phyloP scores from a whole-genome alignment of 176 grass and related monocot species.

The Eragrostis nindensis region DNA sequence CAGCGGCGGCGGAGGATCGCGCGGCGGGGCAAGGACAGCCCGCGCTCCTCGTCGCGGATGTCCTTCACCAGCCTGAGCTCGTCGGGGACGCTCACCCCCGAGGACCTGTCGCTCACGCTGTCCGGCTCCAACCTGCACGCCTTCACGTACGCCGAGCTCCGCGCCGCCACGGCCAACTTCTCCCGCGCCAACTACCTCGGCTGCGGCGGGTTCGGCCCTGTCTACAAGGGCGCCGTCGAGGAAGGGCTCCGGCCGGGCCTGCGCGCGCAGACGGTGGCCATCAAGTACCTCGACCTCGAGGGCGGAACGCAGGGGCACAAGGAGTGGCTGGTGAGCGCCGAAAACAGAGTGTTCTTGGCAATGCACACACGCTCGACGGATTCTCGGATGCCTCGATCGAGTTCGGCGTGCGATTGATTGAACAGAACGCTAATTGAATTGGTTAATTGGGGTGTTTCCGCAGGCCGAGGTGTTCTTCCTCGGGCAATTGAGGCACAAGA shows the following conservation, averaged over 20 bases:
- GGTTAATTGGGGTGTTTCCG: not conserved
- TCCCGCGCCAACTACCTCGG: slow-evolving; percentile 77
- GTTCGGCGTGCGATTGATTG: not conserved
- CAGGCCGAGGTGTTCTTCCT: slow-evolving; percentile 95
- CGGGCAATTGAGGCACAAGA: slow-evolving; percentile 76
- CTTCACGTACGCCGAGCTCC: slow-evolving; percentile 80
- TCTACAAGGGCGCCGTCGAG: slow-evolving; percentile 72
- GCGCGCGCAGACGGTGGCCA: slow-evolving; percentile 61
- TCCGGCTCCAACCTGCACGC: slow-evolving; percentile 74
- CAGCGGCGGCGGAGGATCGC: not conserved
- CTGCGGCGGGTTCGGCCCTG: slow-evolving; percentile 79
- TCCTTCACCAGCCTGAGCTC: slow-evolving; percentile 72
- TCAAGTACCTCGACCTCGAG: slow-evolving; percentile 90
- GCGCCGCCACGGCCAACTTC: slow-evolving; percentile 60
- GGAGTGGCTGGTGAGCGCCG: slow-evolving; percentile 87
- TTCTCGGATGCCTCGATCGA: not conserved
- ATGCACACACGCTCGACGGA: not conserved
- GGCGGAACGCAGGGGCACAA: slow-evolving; percentile 78
- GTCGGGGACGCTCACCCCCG: slow-evolving; percentile 65
- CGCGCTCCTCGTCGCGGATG: slow-evolving; percentile 57
- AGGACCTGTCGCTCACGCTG: slow-evolving; percentile 77
- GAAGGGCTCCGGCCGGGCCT: slow-evolving; percentile 64
- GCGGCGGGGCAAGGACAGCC: slow-evolving; percentile 37
- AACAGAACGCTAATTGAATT: not conserved
- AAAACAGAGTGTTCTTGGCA: slow-evolving; percentile 19